A percentile compares a stretch with the other conserved stretches of the same genome.
Evolutionary conservation across 2,329 filamentous ascomycete genomes (phyloP).

Genomic region (Cordyceps javanica): DNA sequence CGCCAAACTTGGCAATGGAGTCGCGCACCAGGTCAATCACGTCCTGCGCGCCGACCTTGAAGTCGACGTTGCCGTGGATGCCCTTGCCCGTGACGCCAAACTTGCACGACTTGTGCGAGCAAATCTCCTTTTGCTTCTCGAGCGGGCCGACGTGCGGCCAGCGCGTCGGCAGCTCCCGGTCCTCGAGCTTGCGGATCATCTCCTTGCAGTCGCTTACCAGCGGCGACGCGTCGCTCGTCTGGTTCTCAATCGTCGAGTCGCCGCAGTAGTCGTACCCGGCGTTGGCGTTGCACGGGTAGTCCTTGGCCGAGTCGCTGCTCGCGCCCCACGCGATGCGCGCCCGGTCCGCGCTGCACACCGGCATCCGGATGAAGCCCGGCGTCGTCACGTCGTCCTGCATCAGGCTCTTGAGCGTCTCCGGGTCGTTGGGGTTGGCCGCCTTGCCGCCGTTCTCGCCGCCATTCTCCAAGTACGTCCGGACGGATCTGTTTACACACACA

Average conservation of each 20-base stretch:
- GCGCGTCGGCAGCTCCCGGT: slow-evolving; percentile 14
- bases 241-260: slow-evolving; percentile 23
- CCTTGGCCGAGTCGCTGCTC: not conserved
- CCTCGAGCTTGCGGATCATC: slow-evolving; percentile 10
- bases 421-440: not conserved
- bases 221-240: not conserved
- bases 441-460: not conserved
- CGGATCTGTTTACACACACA: too few relatives aligned
- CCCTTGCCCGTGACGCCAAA: slow-evolving; percentile 26
- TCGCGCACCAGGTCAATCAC: slow-evolving; percentile 30
- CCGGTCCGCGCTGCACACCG: not conserved
- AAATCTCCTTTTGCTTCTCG: slow-evolving; percentile 21
- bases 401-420: not conserved
- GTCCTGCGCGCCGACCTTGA: slow-evolving; percentile 29
- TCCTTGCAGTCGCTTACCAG: not conserved
- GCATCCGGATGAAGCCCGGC: slow-evolving; percentile 5
- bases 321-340: not conserved
- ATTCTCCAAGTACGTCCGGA: not conserved
- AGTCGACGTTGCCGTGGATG: slow-evolving; percentile 23
- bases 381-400: slow-evolving; percentile 4
- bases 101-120: slow-evolving; percentile 22
- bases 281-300: slow-evolving; percentile 30
- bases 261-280: slow-evolving; percentile 23
- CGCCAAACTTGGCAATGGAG: slow-evolving; percentile 23
- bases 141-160: not conserved